Percentiles rank a stretch among this genome's conserved stretches.
These are phyloP conservation scores for Cordia subcordata DNA, from an alignment of 257 asterid species.

Conservation along the genomic window DNA sequence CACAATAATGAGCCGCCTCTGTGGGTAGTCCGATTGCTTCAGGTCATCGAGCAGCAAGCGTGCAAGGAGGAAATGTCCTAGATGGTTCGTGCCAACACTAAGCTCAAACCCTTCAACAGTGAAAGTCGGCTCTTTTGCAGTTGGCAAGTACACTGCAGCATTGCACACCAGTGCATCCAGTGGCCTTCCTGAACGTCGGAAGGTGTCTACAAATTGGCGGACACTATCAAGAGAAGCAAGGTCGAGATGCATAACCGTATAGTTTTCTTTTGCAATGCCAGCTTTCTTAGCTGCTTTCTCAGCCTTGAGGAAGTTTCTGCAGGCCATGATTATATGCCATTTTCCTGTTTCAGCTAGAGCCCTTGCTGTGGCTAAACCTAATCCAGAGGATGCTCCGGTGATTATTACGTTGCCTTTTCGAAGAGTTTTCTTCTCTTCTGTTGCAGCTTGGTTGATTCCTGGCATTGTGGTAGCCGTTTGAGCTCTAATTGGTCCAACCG, in stretches of 20 bases:
- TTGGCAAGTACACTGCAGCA: constrained; percentile 83
- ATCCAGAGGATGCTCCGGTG: constrained; percentile 87
- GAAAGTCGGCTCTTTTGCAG: constrained; percentile 72
- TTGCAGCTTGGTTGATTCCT: constrained; percentile 35
- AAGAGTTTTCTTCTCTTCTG: constrained; percentile 61
- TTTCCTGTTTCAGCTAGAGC: constrained; percentile 77
- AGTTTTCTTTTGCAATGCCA: constrained; percentile 70
- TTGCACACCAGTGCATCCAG: constrained; percentile 85
- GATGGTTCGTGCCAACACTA: constrained; percentile 85
- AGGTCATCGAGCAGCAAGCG: constrained; percentile 78
- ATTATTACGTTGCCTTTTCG: constrained; percentile 65
- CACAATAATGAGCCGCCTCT: constrained; percentile 80
- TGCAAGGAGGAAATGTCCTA: constrained; percentile 85
- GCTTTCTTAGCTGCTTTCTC: constrained; percentile 75
- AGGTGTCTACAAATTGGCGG: constrained; percentile 69
- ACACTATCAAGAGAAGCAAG: constrained; percentile 84
- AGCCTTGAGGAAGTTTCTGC: constrained; percentile 82
- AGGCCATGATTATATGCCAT: constrained; percentile 91
- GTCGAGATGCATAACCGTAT: constrained; percentile 80
- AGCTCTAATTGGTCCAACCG: constrained; percentile 31
- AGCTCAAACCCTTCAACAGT: constrained; percentile 91
- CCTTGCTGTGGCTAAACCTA: constrained; percentile 86
- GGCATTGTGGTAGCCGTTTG: constrained; percentile 60
- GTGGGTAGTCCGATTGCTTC: constrained; percentile 75
- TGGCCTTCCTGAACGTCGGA: constrained; percentile 51